Evolutionary conservation across 257 asterid species (phyloP).

Genomic region (Cruciata laevipes): DNA sequence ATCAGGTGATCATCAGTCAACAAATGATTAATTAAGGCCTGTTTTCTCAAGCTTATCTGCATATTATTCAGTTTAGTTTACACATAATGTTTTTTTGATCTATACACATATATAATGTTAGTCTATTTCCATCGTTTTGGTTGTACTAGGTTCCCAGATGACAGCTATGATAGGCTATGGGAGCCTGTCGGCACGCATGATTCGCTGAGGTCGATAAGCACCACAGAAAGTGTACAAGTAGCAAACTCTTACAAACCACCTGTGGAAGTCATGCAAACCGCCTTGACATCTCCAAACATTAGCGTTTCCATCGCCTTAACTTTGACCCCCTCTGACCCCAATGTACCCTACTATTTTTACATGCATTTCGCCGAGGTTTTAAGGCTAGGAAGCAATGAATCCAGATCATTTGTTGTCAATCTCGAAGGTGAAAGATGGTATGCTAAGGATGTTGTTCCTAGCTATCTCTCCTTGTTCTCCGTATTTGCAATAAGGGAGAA

Average conservation of each 20-base stretch:
- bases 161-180: conserved; percentile 30
- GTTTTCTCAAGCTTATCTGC: conserved; percentile 17
- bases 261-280: conserved; percentile 18
- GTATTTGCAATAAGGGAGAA: background rate
- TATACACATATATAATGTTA: conserved; percentile 10
- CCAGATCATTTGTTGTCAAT: conserved; percentile 18
- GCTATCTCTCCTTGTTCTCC: background rate
- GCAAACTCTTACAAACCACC: conserved; percentile 2
- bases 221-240: background rate
- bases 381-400: conserved; percentile 5
- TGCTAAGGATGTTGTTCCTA: background rate
- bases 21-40: background rate
- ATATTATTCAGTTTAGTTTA: conserved; percentile 16
- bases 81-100: conserved; percentile 17
- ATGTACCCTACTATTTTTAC: conserved; percentile 10
- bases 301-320: background rate
- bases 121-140: too few species aligned
- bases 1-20: conserved; percentile 16
- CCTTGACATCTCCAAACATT: conserved; percentile 4
- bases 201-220: background rate
- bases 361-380: conserved; percentile 28
- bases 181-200: background rate
- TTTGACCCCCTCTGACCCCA: conserved; percentile 3
- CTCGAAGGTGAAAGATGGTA: background rate
- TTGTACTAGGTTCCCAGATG: conserved; percentile 4